Evolutionary conservation across 2,329 filamentous ascomycete genomes (phyloP).

Genomic region (Epichloe gansuensis): DNA sequence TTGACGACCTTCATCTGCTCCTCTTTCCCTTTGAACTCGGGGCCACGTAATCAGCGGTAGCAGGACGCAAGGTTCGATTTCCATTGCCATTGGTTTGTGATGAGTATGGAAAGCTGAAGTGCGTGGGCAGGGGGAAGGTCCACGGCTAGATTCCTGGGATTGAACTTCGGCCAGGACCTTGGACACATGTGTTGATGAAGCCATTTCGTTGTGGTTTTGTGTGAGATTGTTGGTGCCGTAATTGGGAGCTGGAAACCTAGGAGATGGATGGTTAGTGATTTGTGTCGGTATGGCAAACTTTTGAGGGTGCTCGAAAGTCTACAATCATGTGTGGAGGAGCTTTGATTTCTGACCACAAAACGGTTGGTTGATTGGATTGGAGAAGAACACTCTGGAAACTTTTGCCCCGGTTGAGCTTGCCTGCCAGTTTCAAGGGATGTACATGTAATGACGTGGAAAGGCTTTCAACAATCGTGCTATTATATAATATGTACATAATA

Average conservation of each 20-base stretch:
- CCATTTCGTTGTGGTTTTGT: slow-evolving; percentile 16
- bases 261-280: not conserved
- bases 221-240: not conserved
- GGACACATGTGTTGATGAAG: slow-evolving; percentile 19
- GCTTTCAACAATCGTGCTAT: not conserved
- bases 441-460: not conserved
- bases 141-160: slow-evolving; percentile 36
- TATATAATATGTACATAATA: not conserved
- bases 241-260: not conserved
- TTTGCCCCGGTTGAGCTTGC: not conserved
- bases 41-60: slow-evolving; percentile 87
- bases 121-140: slow-evolving; percentile 83
- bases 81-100: slow-evolving; percentile 42
- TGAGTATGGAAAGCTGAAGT: slow-evolving; percentile 59
- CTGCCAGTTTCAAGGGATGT: not conserved
- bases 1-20: slow-evolving; percentile 86
- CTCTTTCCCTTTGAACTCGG: slow-evolving; percentile 84
- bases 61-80: slow-evolving; percentile 69
- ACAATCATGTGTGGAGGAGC: not conserved
- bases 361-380: not conserved
- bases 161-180: slow-evolving; percentile 31
- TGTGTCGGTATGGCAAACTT: not conserved
- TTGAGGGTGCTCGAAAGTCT: not conserved
- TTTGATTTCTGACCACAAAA: not conserved
- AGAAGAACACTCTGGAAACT: not conserved